Evolutionary conservation across 345 rosid genomes (phyloP).

Genomic region (Abelmoschus esculentus): DNA sequence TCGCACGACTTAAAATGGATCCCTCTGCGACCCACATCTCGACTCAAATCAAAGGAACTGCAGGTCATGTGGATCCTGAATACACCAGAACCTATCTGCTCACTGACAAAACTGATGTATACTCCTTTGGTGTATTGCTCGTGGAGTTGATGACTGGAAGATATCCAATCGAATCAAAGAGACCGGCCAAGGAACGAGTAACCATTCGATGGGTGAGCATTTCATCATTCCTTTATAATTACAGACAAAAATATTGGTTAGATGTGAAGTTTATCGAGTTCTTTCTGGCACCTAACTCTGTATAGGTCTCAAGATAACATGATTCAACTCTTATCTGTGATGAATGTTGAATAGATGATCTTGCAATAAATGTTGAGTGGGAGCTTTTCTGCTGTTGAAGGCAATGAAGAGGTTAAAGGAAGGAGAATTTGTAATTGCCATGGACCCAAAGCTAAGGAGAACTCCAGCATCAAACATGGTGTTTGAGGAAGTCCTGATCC

Average conservation of each 20-base stretch:
- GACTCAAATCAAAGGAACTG: constrained; percentile 60
- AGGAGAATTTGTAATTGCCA: constrained; percentile 51
- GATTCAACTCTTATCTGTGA: background rate
- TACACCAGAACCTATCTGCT: constrained; percentile 58
- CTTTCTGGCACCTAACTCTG: background rate
- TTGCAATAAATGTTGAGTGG: background rate
- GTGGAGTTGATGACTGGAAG: constrained; percentile 62
- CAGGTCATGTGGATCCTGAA: constrained; percentile 61
- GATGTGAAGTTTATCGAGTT: background rate
- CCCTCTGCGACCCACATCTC: constrained; percentile 51
- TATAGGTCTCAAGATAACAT: no score
- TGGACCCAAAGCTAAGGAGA: constrained; percentile 71
- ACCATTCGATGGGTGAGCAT: constrained; percentile 54
- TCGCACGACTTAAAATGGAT: constrained; percentile 59
- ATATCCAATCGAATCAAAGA: constrained; percentile 46
- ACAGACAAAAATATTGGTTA: background rate
- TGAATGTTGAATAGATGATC: no score
- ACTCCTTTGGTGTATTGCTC: constrained; percentile 64
- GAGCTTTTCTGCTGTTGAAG: constrained; percentile 28
- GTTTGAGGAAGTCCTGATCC: constrained; percentile 46
- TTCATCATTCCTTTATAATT: background rate
- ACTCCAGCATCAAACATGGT: constrained; percentile 53
- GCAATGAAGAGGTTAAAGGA: constrained; percentile 59
- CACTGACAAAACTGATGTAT: constrained; percentile 64
- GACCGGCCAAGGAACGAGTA: constrained; percentile 34